Conservation (phyloP, 495 filamentous ascomycete species). For the Aspergillus nanangensis region DNA sequence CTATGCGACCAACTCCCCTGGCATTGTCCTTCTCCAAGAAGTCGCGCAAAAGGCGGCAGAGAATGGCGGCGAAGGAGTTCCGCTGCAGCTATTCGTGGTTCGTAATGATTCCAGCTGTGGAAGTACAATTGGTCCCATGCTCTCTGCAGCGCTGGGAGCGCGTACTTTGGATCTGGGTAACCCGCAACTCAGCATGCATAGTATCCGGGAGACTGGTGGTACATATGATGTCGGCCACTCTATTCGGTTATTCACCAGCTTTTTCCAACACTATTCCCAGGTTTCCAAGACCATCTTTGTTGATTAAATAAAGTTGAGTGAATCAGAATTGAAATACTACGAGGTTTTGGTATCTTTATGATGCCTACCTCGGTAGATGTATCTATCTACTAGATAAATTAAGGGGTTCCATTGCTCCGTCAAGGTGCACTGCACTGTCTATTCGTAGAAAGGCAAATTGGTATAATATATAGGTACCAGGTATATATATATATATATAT, state of each 20-base stretch:
- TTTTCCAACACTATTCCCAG: conserved; percentile 77
- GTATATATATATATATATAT: too few species aligned
- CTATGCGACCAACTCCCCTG: conserved; percentile 93
- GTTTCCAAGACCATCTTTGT: conserved; percentile 77
- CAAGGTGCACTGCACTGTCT: too few species aligned
- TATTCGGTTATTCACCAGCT: conserved; percentile 80
- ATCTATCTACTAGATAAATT: too few species aligned
- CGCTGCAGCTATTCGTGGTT: conserved; percentile 93
- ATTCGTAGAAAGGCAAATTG: too few species aligned
- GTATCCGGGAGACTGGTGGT: conserved; percentile 88
- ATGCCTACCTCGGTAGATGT: too few species aligned
- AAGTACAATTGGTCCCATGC: conserved; percentile 94
- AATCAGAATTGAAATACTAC: too few species aligned
- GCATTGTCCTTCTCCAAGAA: conserved; percentile 89
- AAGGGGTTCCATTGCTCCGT: too few species aligned
- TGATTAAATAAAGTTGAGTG: conserved; percentile 42
- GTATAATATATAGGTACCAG: too few species aligned
- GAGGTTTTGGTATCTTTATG: too few species aligned
- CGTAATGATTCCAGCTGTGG: conserved; percentile 93
- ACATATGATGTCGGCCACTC: conserved; percentile 84
- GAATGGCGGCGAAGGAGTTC: conserved; percentile 54
- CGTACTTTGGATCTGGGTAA: conserved; percentile 92
- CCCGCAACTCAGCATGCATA: conserved; percentile 96
- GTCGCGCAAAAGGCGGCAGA: conserved; percentile 60
- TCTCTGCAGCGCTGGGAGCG: conserved; percentile 77